These are phyloP conservation scores for Plasmodium yoelii DNA, from an alignment of 169 alveolate genomes.

Conservation along the genomic window DNA sequence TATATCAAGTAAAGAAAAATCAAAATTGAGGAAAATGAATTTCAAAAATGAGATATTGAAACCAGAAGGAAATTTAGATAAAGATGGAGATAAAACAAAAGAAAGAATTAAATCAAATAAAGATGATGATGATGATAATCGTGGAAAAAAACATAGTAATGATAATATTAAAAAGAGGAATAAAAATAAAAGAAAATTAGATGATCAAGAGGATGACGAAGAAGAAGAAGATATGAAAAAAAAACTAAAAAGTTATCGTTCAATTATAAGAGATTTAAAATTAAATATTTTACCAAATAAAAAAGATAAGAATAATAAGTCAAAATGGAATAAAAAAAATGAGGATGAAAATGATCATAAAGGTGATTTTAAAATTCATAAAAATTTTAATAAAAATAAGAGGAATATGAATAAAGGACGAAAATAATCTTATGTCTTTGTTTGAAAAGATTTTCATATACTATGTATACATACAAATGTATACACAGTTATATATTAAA, in stretches of 20 bases:
- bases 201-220: background rate
- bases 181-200: background rate
- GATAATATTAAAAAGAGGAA: background rate
- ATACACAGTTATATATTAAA: no score
- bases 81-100: background rate
- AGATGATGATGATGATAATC: constrained; percentile 44
- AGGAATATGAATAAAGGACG: constrained; percentile 6
- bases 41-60: constrained; percentile 25
- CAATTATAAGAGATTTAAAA: constrained; percentile 58
- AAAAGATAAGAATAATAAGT: constrained; percentile 3
- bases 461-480: no score
- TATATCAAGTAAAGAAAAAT: constrained; percentile 63
- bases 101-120: background rate
- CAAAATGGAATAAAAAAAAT: background rate
- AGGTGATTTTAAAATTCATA: background rate
- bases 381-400: background rate
- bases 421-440: background rate
- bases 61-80: background rate
- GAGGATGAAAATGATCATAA: background rate
- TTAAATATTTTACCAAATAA: constrained; percentile 25
- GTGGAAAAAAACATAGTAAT: constrained; percentile 21
- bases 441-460: no score
- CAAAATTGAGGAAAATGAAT: constrained; percentile 30
- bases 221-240: constrained; percentile 26
- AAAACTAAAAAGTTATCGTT: constrained; percentile 49